A percentile compares a stretch with the other conserved stretches of the same genome.
phyloP scores from a whole-genome alignment of 1,139 yeast genomes.

The Yamadazyma buinensis region DNA sequence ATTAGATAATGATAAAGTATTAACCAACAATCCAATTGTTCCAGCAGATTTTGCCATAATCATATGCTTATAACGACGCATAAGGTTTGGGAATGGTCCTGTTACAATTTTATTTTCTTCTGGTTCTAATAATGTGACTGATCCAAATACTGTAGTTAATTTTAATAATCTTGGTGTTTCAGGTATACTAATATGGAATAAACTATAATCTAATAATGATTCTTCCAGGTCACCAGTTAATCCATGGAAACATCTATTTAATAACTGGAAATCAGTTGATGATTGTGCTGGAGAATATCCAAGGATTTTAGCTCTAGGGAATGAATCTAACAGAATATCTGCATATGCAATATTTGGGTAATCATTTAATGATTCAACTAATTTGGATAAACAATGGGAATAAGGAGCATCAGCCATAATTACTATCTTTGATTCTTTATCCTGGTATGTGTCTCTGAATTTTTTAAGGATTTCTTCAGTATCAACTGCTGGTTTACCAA shows the following conservation, averaged over 20 bases:
- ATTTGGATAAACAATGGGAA: conserved; percentile 33
- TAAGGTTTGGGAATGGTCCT: conserved; percentile 74
- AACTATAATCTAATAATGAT: conserved; percentile 34
- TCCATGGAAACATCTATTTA: conserved; percentile 26
- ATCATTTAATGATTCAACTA: conserved; percentile 30
- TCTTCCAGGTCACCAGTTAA: conserved; percentile 20
- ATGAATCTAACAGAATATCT: conserved; percentile 24
- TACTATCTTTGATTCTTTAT: conserved; percentile 34
- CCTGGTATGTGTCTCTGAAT: conserved; percentile 34
- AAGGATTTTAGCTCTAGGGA: conserved; percentile 31
- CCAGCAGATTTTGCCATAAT: conserved; percentile 88
- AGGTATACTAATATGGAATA: conserved; percentile 73
- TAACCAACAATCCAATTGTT: conserved; percentile 85
- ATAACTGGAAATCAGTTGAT: conserved; percentile 7
- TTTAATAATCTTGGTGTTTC: conserved; percentile 75
- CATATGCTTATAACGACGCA: conserved; percentile 82
- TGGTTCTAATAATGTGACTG: conserved; percentile 50
- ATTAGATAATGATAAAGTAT: conserved; percentile 76
- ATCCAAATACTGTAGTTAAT: conserved; percentile 63
- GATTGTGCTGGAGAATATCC: conserved; percentile 31
- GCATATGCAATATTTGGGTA: conserved; percentile 48
- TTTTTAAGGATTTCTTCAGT: conserved; percentile 15
- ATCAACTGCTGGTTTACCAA: conserved; percentile 63
- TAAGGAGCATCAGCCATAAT: conserved; percentile 70
- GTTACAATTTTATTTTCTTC: conserved; percentile 21